Base-by-base conservation (phyloP, 305 asterid genomes). In the Fraxinus floribunda region DNA sequence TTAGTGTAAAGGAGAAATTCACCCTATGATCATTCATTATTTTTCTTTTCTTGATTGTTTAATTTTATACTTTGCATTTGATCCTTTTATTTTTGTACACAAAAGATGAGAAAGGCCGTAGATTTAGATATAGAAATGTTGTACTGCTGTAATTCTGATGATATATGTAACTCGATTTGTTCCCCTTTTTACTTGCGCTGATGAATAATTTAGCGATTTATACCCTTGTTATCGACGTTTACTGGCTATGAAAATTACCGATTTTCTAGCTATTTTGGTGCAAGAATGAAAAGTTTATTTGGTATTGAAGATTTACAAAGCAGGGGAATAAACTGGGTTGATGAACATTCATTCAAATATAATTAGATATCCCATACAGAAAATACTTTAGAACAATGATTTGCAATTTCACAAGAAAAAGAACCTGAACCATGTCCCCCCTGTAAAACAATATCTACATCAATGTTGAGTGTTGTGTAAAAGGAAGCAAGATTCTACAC, bases 1-100 rank as follows among this genome's bases (percentile, higher is more conserved):
- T 22, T 44, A 30, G 60, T 76, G 88, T 85, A 84, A 66, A 85
- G 84, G 81, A 78, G 70, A 75, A 62, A 79, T 64, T 87, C 68
- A 68, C 83, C 78, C 76, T 13, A 34, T 7, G 83, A 16, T 24
- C 38, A 77, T 77, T 79, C 71, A 64, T 79, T 68, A 35, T 39
- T 79, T 77, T 80, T 74, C 80, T 38, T 83, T 79, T 60, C 46
- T 81, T 72, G 71, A 76, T 83, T 72, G 52, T 79, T 55, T 83
- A 44, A 16, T 26, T 16, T n/a, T 82, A 30, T 79, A 70, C 73
- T 77, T 32, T 75, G 72, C 76, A 35, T 78, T 64, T 80, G 16
- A 36, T 57, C 55, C 76, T 77, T 68, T 24, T 49, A 52, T 64
- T 77, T 84, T 79, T 70, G 49, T 68, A 36, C 57, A 70, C 80